Conservation (phyloP, 2,329 filamentous ascomycete species). For the Pseudogymnoascus sp. region DNA sequence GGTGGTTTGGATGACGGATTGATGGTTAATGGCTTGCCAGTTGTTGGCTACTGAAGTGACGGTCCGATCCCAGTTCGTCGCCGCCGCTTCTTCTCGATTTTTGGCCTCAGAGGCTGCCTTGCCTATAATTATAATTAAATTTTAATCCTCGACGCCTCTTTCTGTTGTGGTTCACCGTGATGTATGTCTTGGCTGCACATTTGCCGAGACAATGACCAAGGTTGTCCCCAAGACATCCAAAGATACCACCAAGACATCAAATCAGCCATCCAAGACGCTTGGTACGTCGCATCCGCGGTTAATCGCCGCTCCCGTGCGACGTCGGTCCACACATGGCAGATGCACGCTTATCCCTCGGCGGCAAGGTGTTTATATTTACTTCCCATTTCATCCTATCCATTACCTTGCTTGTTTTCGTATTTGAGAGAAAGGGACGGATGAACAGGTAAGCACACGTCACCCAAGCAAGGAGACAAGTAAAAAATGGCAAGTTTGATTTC, state of each 20-base stretch:
- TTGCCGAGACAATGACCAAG: not conserved
- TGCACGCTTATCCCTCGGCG: not conserved
- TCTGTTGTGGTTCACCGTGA: not conserved
- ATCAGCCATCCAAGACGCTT: not conserved
- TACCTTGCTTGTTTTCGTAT: not conserved
- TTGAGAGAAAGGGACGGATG: not conserved
- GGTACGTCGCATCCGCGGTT: not conserved
- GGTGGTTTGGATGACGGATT: not conserved
- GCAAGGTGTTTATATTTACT: not conserved
- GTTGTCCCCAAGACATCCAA: not conserved
- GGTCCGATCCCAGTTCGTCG: not conserved
- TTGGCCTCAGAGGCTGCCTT: not conserved
- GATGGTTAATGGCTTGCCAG: not conserved
- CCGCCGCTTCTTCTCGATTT: not conserved
- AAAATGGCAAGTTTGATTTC: not conserved
- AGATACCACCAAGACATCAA: not conserved
- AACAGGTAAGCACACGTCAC: not conserved
- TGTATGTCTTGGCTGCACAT: not conserved
- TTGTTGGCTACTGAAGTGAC: not conserved
- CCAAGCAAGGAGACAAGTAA: not conserved
- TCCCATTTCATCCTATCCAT: not conserved
- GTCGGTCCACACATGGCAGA: not conserved
- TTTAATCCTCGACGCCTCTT: not conserved
- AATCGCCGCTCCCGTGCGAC: not conserved
- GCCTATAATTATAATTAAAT: not conserved